Evolutionary conservation across 169 alveolate genomes (phyloP).

Genomic region (Miamiensis avidus): DNA sequence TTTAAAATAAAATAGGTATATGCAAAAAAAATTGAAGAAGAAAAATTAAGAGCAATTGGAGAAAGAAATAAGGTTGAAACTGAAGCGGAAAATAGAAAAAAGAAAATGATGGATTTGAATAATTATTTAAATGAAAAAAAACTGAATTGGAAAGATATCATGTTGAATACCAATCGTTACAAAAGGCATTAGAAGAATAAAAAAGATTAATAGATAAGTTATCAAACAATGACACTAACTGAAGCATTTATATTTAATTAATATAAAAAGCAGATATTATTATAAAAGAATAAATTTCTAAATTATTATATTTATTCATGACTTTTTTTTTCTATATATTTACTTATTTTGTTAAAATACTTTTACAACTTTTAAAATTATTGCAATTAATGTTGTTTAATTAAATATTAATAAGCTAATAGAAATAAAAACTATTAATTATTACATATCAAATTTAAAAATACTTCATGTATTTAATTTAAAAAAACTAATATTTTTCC

Average conservation of each 20-base stretch:
- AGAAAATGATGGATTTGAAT: constrained; percentile 80
- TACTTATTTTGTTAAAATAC: too few species aligned
- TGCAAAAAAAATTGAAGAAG: constrained; percentile 86
- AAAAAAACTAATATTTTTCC: too few species aligned
- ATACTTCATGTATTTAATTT: too few species aligned
- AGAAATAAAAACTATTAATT: too few species aligned
- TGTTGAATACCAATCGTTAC: constrained; percentile 68
- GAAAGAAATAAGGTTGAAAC: constrained; percentile 84
- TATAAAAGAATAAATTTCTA: too few species aligned
- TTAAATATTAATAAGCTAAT: too few species aligned
- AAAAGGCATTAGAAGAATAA: constrained; percentile 84
- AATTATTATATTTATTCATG: too few species aligned
- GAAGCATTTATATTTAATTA: constrained; percentile 33
- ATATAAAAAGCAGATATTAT: too few species aligned
- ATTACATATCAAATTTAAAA: too few species aligned
- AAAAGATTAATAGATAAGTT: constrained; percentile 82
- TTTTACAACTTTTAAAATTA: too few species aligned
- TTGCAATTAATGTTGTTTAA: too few species aligned
- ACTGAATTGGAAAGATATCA: constrained; percentile 82
- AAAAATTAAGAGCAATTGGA: constrained; percentile 88
- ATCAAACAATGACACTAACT: constrained; percentile 85
- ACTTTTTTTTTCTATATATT: too few species aligned
- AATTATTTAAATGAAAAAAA: constrained; percentile 81
- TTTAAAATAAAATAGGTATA: constrained; percentile 32
- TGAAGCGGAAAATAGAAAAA: constrained; percentile 85